Conservation (phyloP, 805 yeast genomes). For the Kuraishia borneana region DNA sequence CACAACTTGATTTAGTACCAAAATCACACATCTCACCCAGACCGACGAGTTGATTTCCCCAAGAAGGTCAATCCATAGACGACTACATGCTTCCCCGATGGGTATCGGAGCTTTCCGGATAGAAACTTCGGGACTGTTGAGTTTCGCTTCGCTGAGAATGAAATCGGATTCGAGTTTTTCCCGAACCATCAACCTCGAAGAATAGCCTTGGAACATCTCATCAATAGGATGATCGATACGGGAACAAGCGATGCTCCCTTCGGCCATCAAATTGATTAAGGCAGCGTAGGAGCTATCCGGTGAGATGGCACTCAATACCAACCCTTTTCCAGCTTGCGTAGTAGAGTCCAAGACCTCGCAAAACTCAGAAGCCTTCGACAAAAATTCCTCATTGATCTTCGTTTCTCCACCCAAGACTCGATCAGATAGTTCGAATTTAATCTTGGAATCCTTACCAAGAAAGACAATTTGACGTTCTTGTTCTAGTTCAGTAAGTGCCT, state of each 20-base stretch:
- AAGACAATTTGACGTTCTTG: conserved; percentile 45
- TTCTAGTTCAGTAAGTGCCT: conserved; percentile 40
- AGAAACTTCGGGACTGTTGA: conserved; percentile 6
- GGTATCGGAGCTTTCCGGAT: conserved; percentile 34
- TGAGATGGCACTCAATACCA: conserved; percentile 40
- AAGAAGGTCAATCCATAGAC: conserved; percentile 58
- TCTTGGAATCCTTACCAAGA: conserved; percentile 34
- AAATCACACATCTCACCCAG: conserved; percentile 48
- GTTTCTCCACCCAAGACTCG: conserved; percentile 27
- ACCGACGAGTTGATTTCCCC: conserved; percentile 48
- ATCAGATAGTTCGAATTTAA: conserved; percentile 49
- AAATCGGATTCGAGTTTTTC: conserved; percentile 57
- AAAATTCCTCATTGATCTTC: conserved; percentile 25
- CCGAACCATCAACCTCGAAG: conserved; percentile 65
- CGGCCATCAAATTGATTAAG: conserved; percentile 42
- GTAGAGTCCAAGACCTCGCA: conserved; percentile 29
- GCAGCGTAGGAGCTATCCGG: conserved; percentile 55
- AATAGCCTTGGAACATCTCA: conserved; percentile 48
- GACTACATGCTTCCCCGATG: conserved; percentile 47
- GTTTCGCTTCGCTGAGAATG: conserved; percentile 19
- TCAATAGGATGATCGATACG: conserved; percentile 46
- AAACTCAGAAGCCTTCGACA: conserved; percentile 35
- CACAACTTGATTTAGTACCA: conserved; percentile 32
- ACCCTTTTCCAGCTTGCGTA: conserved; percentile 37
- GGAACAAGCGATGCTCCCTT: conserved; percentile 26